These are phyloP conservation scores for Saksenaea oblongispora DNA, from an alignment of 371 early-diverging fungal species.

Conservation along the genomic window DNA sequence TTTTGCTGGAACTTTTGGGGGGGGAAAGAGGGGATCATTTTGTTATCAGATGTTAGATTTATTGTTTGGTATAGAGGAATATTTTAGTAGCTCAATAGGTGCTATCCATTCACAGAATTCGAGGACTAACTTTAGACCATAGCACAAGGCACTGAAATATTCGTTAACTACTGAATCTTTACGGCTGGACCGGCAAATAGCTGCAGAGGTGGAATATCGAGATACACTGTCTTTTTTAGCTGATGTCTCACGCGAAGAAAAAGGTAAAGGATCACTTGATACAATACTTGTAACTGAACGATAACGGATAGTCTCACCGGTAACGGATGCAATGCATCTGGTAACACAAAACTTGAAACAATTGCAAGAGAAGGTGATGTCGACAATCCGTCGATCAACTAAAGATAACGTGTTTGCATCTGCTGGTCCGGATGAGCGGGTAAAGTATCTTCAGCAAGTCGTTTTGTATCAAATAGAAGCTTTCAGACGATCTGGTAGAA, in stretches of 20 bases:
- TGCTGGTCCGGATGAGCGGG: background rate
- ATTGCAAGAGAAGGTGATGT: background rate
- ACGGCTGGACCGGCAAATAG: background rate
- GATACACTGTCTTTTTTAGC: background rate
- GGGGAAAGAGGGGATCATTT: background rate
- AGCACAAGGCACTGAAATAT: slow-evolving; percentile 16
- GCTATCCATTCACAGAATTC: background rate
- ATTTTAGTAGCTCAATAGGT: too few species aligned
- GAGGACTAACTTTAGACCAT: background rate
- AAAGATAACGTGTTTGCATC: background rate
- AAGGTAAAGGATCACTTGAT: background rate
- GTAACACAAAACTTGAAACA: background rate
- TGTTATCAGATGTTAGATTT: background rate
- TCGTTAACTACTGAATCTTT: background rate
- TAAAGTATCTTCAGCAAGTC: background rate
- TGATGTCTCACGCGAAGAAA: background rate
- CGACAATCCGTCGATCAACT: background rate
- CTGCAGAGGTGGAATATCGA: background rate
- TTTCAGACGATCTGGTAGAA: background rate
- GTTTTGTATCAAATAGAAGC: background rate
- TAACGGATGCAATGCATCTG: background rate
- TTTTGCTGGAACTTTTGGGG: background rate
- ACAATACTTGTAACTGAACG: background rate
- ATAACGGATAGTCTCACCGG: background rate
- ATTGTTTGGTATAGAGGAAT: too few species aligned